Conservation (phyloP, 169 alveolate genomes). For the Pseudocohnilembus persalinus region DNA sequence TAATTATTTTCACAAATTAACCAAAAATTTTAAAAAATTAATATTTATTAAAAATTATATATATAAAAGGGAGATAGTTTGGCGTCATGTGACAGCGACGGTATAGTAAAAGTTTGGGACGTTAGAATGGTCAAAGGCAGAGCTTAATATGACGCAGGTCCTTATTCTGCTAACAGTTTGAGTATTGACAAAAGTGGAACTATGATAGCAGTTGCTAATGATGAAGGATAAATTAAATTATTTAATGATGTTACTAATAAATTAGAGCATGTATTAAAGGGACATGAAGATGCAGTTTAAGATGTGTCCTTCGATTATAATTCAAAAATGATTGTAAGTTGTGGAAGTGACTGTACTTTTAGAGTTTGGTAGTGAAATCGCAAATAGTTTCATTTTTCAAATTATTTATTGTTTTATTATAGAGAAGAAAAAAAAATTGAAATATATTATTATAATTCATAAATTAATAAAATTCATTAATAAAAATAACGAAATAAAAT, state of each 20-base stretch:
- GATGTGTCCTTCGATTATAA: constrained; percentile 77
- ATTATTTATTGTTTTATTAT: not conserved
- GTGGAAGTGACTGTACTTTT: constrained; percentile 84
- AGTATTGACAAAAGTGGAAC: constrained; percentile 86
- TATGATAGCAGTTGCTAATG: constrained; percentile 82
- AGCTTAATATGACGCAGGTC: constrained; percentile 76
- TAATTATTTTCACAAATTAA: too few species aligned
- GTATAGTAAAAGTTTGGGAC: constrained; percentile 92
- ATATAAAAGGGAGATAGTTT: constrained; percentile 75
- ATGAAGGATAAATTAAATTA: constrained; percentile 81
- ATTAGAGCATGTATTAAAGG: constrained; percentile 78
- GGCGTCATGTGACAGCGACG: constrained; percentile 93
- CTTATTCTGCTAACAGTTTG: constrained; percentile 84
- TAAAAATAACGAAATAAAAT: too few species aligned
- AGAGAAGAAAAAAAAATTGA: too few species aligned
- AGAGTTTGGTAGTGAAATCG: constrained; percentile 84
- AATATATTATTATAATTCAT: too few species aligned
- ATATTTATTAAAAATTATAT: constrained; percentile 8
- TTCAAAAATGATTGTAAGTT: constrained; percentile 63
- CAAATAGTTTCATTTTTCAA: not conserved
- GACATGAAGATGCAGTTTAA: constrained; percentile 87
- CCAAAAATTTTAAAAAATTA: not conserved
- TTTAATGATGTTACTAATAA: constrained; percentile 68
- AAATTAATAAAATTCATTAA: too few species aligned
- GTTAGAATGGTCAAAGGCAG: constrained; percentile 90